A percentile compares a stretch with the other conserved stretches of the same genome.
phyloP scores from a whole-genome alignment of 805 yeast genomes.

The Teunomyces panamensis region DNA sequence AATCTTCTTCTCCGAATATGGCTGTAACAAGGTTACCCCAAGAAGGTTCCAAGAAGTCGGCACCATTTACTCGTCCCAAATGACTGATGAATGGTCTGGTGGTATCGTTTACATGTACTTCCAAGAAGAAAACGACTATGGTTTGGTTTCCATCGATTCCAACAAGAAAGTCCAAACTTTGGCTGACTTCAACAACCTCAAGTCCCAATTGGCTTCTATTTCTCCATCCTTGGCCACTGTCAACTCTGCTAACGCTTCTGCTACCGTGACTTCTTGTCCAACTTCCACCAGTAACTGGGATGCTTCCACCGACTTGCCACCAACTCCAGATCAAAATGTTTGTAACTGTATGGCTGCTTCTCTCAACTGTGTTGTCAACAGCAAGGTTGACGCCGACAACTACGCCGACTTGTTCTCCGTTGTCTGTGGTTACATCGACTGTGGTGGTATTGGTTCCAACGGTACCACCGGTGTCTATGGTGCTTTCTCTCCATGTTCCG shows the following conservation, averaged over 20 bases:
- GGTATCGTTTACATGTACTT: constrained; percentile 87
- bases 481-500: constrained; percentile 38
- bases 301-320: constrained; percentile 41
- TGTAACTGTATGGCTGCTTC: constrained; percentile 37
- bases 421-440: constrained; percentile 34
- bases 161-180: constrained; percentile 53
- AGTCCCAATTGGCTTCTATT: constrained; percentile 52
- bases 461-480: constrained; percentile 42
- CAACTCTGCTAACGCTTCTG: constrained; percentile 19
- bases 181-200: constrained; percentile 61
- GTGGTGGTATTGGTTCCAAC: constrained; percentile 36
- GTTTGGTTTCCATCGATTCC: constrained; percentile 58
- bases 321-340: constrained; percentile 37
- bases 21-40: constrained; percentile 69
- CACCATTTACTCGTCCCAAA: constrained; percentile 58
- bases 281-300: constrained; percentile 30
- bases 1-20: constrained; percentile 78
- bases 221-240: constrained; percentile 47
- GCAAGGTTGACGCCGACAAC: constrained; percentile 26
- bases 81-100: constrained; percentile 88
- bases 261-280: constrained; percentile 36
- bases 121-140: constrained; percentile 72
- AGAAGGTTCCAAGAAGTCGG: constrained; percentile 72
- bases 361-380: constrained; percentile 33
- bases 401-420: constrained; percentile 32